A percentile compares a stretch with the other conserved stretches of the same genome.
phyloP scores from a whole-genome alignment of 768 basidiomycete species.

The Kwoniella dejecticola region DNA sequence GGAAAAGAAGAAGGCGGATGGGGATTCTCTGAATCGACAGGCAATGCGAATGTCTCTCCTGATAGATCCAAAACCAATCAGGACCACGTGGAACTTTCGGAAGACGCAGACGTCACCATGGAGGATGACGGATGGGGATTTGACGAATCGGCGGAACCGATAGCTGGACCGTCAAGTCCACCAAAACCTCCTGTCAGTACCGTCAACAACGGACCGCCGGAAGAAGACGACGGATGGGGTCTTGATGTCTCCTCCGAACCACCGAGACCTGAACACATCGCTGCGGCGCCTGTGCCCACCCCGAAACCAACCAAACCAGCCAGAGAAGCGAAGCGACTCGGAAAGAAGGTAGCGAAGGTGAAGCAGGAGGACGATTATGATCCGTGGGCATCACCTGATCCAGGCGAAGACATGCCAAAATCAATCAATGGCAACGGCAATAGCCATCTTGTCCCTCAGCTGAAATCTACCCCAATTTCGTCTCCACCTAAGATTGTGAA shows the following conservation, averaged over 20 bases:
- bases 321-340: constrained; percentile 62
- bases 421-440: constrained; percentile 11
- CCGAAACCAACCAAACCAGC: constrained; percentile 64
- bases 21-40: constrained; percentile 14
- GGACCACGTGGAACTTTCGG: background rate
- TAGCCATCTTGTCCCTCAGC: background rate
- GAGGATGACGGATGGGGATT: constrained; percentile 60
- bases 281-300: constrained; percentile 58
- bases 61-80: too few species aligned
- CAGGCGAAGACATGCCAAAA: background rate
- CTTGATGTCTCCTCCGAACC: constrained; percentile 60
- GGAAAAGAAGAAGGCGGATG: constrained; percentile 51
- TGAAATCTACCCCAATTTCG: background rate
- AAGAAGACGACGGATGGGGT: constrained; percentile 59
- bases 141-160: constrained; percentile 56
- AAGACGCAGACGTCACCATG: constrained; percentile 26
- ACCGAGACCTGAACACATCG: constrained; percentile 36
- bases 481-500: background rate
- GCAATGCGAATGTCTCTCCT: too few species aligned
- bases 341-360: constrained; percentile 47
- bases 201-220: background rate
- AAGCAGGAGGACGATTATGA: constrained; percentile 31
- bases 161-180: constrained; percentile 16
- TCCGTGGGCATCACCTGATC: constrained; percentile 26
- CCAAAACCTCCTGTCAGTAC: constrained; percentile 2